A percentile compares a stretch with the other conserved stretches of the same genome.
Evolutionary conservation across 306 rosid genomes (phyloP).

Genomic region (Trichosanthes truncata): DNA sequence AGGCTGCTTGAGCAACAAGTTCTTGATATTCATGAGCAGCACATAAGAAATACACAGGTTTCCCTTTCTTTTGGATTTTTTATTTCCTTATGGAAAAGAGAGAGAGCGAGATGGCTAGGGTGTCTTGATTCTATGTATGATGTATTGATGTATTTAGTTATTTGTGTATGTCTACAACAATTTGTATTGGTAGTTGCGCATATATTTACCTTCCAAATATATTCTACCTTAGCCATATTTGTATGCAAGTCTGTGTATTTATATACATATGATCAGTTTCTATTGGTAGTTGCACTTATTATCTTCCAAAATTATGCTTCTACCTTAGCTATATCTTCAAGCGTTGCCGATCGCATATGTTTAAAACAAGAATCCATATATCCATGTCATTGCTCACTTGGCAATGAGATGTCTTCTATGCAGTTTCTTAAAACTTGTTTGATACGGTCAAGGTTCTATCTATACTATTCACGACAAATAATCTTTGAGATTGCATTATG

Average conservation of each 20-base stretch:
- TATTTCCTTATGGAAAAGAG: not conserved
- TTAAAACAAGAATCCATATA: not conserved
- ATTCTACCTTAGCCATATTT: not conserved
- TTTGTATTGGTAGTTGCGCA: not conserved
- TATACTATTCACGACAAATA: not conserved
- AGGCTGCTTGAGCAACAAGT: constrained; percentile 55
- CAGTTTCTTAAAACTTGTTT: not conserved
- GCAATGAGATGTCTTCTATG: not conserved
- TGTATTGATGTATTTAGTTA: not conserved
- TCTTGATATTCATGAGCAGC: constrained; percentile 54
- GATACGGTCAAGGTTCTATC: not conserved
- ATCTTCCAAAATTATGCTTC: constrained; percentile 2
- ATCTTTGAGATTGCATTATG: not conserved
- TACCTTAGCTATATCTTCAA: not conserved
- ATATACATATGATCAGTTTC: not conserved
- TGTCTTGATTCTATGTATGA: not conserved
- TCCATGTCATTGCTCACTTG: not conserved
- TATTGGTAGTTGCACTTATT: not conserved
- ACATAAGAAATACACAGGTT: constrained; percentile 66
- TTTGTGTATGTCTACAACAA: not conserved
- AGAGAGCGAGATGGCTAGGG: not conserved
- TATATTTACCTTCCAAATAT: not conserved
- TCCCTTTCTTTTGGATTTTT: constrained; percentile 13
- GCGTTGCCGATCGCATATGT: not conserved
- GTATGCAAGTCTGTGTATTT: not conserved